A percentile compares a stretch with the other conserved stretches of the same genome.
Conservation (phyloP, 1,284 basidiomycete genomes). For the Malassezia japonica region DNA sequence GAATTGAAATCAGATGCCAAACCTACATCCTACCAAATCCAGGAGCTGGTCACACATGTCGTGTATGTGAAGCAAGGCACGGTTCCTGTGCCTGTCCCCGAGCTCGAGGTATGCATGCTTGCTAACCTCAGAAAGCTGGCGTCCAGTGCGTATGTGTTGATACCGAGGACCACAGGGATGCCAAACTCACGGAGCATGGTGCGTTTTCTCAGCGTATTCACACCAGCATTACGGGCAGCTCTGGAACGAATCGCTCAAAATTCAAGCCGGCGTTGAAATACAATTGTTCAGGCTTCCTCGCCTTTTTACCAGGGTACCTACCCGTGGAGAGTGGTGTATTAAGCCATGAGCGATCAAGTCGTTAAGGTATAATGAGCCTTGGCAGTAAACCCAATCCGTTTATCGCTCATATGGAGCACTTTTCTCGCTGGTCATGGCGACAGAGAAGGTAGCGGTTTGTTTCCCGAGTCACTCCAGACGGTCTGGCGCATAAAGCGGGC, state of each 20-base stretch:
- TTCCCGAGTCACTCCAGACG: too few relatives aligned
- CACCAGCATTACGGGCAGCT: background rate
- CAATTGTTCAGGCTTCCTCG: too few relatives aligned
- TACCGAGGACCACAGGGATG: background rate
- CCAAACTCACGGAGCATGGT: background rate
- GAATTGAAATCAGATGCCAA: background rate
- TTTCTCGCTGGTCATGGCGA: too few relatives aligned
- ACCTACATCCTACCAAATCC: conserved; percentile 21
- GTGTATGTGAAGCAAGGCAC: conserved; percentile 60
- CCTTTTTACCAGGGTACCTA: too few relatives aligned
- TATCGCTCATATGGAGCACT: too few relatives aligned
- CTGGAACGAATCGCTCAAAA: background rate
- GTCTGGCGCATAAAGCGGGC: conserved; percentile 4
- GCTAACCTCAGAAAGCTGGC: background rate
- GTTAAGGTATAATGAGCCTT: too few relatives aligned
- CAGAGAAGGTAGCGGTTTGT: too few relatives aligned
- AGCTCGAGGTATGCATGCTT: conserved; percentile 1
- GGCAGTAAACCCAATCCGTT: too few relatives aligned
- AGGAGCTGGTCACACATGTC: conserved; percentile 62
- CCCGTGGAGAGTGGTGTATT: too few relatives aligned
- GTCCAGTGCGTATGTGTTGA: conserved; percentile 11
- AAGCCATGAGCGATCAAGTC: too few relatives aligned
- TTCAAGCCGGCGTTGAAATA: too few relatives aligned
- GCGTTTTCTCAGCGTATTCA: too few relatives aligned
- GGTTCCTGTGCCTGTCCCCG: conserved; percentile 8